Conservation (phyloP, 2,329 filamentous ascomycete species). For the Phoma sp. region DNA sequence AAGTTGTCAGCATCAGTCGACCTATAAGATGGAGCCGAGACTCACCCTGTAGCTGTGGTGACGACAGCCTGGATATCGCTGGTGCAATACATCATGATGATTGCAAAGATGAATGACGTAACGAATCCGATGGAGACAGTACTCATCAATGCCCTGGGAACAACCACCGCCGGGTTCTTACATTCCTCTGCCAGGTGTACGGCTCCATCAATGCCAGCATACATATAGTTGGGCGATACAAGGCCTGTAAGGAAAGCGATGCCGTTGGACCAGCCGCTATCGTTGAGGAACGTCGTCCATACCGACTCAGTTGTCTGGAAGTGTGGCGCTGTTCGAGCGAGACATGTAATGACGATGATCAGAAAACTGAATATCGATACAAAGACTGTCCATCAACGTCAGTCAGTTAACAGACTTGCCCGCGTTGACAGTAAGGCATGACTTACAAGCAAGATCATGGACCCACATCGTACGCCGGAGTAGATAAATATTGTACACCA, state of each 20-base stretch:
- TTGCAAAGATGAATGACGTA: slow-evolving; percentile 24
- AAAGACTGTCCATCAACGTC: slow-evolving; percentile 7
- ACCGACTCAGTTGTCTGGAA: slow-evolving; percentile 42
- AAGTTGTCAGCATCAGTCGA: neutral
- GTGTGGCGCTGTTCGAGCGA: slow-evolving; percentile 47
- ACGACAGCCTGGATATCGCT: slow-evolving; percentile 18
- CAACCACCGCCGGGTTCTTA: slow-evolving; percentile 28
- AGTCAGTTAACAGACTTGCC: neutral
- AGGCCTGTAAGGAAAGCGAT: slow-evolving; percentile 50
- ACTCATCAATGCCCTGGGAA: slow-evolving; percentile 45
- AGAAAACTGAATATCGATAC: slow-evolving; percentile 47
- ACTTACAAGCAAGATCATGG: slow-evolving; percentile 24
- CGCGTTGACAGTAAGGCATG: neutral
- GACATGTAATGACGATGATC: slow-evolving; percentile 55
- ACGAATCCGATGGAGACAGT: slow-evolving; percentile 34
- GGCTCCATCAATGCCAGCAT: slow-evolving; percentile 33
- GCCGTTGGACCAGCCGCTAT: slow-evolving; percentile 52
- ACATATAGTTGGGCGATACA: slow-evolving; percentile 24
- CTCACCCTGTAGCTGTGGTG: slow-evolving; percentile 21
- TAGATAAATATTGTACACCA: slow-evolving; percentile 23
- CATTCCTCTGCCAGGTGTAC: slow-evolving; percentile 40
- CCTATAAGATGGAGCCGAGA: neutral
- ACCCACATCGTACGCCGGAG: slow-evolving; percentile 27
- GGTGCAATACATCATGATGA: slow-evolving; percentile 24
- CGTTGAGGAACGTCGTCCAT: slow-evolving; percentile 54